phyloP scores from a whole-genome alignment of 164 flowering plant species.

The Annona cherimola region DNA sequence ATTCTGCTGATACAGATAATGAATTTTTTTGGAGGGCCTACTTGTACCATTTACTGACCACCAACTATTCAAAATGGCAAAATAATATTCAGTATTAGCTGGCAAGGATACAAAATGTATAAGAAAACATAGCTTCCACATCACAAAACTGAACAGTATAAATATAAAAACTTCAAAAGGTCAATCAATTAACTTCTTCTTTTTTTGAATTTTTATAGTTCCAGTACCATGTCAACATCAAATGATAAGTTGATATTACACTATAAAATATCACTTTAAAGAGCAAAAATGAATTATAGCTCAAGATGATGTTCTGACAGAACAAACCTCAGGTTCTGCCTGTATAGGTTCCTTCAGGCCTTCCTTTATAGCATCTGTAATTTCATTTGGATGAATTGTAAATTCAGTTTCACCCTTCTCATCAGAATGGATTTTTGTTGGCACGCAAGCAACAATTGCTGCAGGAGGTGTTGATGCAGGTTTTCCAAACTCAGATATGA shows the following conservation, averaged over 20 bases:
- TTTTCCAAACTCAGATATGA: conserved; percentile 82
- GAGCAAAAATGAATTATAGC: background rate
- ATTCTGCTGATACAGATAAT: too few relatives aligned
- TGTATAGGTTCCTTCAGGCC: conserved; percentile 81
- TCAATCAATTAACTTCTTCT: background rate
- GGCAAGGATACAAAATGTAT: background rate
- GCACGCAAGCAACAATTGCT: conserved; percentile 98
- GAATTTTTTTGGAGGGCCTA: background rate
- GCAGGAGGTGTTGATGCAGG: conserved; percentile 88
- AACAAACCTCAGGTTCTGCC: conserved; percentile 85
- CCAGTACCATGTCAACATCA: background rate
- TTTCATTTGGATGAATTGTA: conserved; percentile 65
- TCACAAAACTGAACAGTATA: background rate
- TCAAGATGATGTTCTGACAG: conserved; percentile 6
- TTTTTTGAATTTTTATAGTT: background rate
- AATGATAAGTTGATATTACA: background rate
- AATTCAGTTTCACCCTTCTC: conserved; percentile 82
- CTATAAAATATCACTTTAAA: background rate
- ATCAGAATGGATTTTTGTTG: conserved; percentile 76
- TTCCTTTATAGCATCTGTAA: conserved; percentile 65
- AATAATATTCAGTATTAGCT: background rate
- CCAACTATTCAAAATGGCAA: background rate
- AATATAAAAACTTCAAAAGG: background rate
- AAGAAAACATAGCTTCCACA: background rate
- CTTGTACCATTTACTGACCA: background rate